phyloP scores from a whole-genome alignment of 805 yeast genomes.

The Vanderwaltozyma tropicalis region DNA sequence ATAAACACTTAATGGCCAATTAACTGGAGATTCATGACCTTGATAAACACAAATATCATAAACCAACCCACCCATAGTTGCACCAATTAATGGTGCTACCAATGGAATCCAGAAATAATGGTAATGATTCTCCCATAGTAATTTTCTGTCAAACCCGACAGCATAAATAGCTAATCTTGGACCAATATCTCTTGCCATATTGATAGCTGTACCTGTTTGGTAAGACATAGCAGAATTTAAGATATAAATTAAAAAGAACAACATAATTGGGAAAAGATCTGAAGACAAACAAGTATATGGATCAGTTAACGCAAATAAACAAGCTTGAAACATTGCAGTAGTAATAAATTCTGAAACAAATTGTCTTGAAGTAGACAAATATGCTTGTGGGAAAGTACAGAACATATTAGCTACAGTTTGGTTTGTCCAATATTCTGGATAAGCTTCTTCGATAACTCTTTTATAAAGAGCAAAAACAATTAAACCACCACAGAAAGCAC shows the following conservation, averaged over 20 bases:
- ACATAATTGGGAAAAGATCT: slow-evolving; percentile 37
- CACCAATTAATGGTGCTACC: slow-evolving; percentile 41
- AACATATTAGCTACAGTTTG: slow-evolving; percentile 35
- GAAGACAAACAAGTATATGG: slow-evolving; percentile 39
- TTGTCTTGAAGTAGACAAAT: slow-evolving; percentile 34
- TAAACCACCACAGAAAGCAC: slow-evolving; percentile 39
- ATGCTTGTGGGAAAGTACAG: slow-evolving; percentile 36
- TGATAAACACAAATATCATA: slow-evolving; percentile 43
- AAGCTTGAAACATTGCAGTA: slow-evolving; percentile 36
- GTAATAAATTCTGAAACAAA: slow-evolving; percentile 39
- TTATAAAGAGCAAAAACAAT: slow-evolving; percentile 37
- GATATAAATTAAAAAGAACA: slow-evolving; percentile 35
- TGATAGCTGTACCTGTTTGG: slow-evolving; percentile 47
- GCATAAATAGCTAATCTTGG: slow-evolving; percentile 41
- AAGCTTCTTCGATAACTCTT: slow-evolving; percentile 25
- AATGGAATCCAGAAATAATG: slow-evolving; percentile 46
- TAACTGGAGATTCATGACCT: slow-evolving; percentile 43
- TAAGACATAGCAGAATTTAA: slow-evolving; percentile 41
- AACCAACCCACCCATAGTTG: slow-evolving; percentile 38
- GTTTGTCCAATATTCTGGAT: slow-evolving; percentile 19
- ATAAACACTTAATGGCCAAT: slow-evolving; percentile 30
- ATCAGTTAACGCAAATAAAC: slow-evolving; percentile 43
- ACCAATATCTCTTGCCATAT: slow-evolving; percentile 45
- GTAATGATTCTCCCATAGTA: slow-evolving; percentile 31
- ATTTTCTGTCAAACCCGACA: slow-evolving; percentile 37